phyloP scores from a whole-genome alignment of 2,329 filamentous ascomycete genomes.

The Zasmidium citrigriseum region DNA sequence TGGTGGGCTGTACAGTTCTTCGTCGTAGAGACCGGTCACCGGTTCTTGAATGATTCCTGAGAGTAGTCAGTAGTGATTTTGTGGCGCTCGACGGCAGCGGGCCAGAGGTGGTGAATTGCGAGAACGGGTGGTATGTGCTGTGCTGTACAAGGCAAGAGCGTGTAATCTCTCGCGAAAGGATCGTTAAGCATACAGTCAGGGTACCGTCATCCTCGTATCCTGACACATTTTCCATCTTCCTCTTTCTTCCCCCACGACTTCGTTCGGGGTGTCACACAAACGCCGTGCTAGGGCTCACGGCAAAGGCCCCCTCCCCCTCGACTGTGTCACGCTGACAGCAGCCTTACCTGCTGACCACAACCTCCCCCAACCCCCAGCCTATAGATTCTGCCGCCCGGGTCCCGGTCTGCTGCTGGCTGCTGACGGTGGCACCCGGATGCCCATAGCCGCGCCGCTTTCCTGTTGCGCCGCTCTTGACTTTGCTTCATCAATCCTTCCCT shows the following conservation, averaged over 20 bases:
- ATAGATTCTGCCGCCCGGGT: constrained; percentile 19
- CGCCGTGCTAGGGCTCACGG: neutral
- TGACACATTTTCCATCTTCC: neutral
- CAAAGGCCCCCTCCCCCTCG: neutral
- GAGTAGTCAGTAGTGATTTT: too few relatives aligned
- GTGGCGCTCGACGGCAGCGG: too few relatives aligned
- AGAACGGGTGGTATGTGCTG: constrained; percentile 2
- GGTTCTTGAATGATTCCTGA: neutral
- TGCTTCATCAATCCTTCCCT: constrained; percentile 75
- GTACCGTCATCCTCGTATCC: neutral
- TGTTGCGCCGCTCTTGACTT: constrained; percentile 24
- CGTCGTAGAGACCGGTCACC: neutral
- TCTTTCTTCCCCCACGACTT: too few relatives aligned
- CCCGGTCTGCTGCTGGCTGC: constrained; percentile 13
- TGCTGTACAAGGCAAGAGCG: neutral
- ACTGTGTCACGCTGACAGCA: constrained; percentile 7
- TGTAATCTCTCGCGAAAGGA: neutral
- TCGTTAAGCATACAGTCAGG: neutral
- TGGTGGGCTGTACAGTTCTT: neutral
- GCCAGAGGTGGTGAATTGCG: neutral
- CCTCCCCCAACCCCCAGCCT: too few relatives aligned
- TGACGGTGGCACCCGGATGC: constrained; percentile 38
- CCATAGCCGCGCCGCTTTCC: constrained; percentile 25
- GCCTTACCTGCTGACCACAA: neutral
- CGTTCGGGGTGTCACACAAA: neutral